Percentiles rank a stretch among this genome's conserved stretches.
phyloP scores from a whole-genome alignment of 2,329 filamentous ascomycete genomes.

The Sarocladium kiliense region DNA sequence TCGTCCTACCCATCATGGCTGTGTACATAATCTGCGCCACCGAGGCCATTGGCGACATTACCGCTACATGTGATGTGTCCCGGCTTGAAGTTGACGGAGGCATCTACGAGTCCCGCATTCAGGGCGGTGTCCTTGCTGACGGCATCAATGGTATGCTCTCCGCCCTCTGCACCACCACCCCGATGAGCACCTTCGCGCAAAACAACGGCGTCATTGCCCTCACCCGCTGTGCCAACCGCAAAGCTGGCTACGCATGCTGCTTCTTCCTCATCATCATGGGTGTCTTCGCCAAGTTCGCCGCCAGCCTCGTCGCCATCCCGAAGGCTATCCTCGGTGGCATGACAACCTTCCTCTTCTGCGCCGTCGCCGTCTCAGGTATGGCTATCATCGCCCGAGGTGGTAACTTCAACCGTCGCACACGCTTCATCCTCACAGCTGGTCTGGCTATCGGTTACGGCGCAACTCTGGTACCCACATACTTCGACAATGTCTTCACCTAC shows the following conservation, averaged over 20 bases:
- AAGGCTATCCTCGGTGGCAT: constrained; percentile 61
- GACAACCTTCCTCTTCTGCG: constrained; percentile 76
- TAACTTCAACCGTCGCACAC: constrained; percentile 71
- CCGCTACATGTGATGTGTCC: constrained; percentile 76
- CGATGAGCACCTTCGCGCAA: constrained; percentile 76
- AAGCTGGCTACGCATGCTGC: constrained; percentile 72
- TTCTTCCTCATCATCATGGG: constrained; percentile 77
- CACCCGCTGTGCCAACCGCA: constrained; percentile 75
- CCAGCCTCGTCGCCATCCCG: constrained; percentile 72
- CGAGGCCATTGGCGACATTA: constrained; percentile 76
- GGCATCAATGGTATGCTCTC: constrained; percentile 71
- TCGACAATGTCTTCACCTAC: constrained; percentile 68
- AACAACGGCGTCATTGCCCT: constrained; percentile 83
- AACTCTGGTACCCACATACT: constrained; percentile 63
- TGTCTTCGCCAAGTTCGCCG: constrained; percentile 78
- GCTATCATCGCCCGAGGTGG: constrained; percentile 66
- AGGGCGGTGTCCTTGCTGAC: constrained; percentile 74
- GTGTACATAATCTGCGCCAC: constrained; percentile 70
- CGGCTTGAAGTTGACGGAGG: constrained; percentile 67
- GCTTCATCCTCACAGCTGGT: constrained; percentile 75
- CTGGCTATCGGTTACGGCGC: constrained; percentile 69
- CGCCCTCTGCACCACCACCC: constrained; percentile 72
- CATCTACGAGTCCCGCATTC: constrained; percentile 70
- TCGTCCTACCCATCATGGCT: constrained; percentile 66
- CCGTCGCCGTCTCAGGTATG: constrained; percentile 73